phyloP scores from a whole-genome alignment of 768 basidiomycete species.

The Serendipita sp. region DNA sequence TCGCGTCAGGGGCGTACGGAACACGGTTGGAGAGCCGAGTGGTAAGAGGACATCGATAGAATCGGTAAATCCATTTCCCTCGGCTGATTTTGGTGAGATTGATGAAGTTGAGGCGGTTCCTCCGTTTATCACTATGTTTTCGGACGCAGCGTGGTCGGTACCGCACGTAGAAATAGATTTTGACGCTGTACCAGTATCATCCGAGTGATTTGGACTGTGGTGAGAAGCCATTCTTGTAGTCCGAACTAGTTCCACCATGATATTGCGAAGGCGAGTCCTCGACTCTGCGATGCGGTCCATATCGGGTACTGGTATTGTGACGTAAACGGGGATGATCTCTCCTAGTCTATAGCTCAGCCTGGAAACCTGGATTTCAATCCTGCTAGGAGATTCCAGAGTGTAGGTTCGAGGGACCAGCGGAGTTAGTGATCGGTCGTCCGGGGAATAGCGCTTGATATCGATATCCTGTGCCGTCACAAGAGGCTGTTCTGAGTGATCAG shows the following conservation, averaged over 20 bases:
- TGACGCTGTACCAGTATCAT: slow-evolving; percentile 24
- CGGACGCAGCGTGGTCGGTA: background rate
- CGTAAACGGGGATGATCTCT: slow-evolving; percentile 64
- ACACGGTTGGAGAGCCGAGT: slow-evolving; percentile 27
- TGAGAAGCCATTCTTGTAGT: slow-evolving; percentile 4
- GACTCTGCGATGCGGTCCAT: slow-evolving; percentile 49
- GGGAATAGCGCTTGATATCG: slow-evolving; percentile 59
- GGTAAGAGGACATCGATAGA: slow-evolving; percentile 17
- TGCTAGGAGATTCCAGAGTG: slow-evolving; percentile 44
- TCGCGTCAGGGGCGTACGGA: slow-evolving; percentile 48
- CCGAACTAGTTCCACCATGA: slow-evolving; percentile 68
- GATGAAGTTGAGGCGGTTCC: background rate
- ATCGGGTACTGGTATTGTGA: slow-evolving; percentile 63
- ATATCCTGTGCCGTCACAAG: slow-evolving; percentile 39
- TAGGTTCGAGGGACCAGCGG: slow-evolving; percentile 44
- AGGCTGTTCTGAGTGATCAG: slow-evolving; percentile 21
- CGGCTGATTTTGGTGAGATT: no score
- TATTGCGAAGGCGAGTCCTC: slow-evolving; percentile 62
- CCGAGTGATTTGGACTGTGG: background rate
- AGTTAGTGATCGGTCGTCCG: slow-evolving; percentile 38
- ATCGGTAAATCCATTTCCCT: background rate
- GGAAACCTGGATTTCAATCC: slow-evolving; percentile 54
- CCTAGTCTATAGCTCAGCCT: slow-evolving; percentile 53
- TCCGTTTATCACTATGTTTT: background rate
- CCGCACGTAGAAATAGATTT: slow-evolving; percentile 21